Evolutionary conservation across 2,329 filamentous ascomycete genomes (phyloP), one percentile per base, ranked within the genome.

Genomic region (Colletotrichum lindemuthianum): DNA sequence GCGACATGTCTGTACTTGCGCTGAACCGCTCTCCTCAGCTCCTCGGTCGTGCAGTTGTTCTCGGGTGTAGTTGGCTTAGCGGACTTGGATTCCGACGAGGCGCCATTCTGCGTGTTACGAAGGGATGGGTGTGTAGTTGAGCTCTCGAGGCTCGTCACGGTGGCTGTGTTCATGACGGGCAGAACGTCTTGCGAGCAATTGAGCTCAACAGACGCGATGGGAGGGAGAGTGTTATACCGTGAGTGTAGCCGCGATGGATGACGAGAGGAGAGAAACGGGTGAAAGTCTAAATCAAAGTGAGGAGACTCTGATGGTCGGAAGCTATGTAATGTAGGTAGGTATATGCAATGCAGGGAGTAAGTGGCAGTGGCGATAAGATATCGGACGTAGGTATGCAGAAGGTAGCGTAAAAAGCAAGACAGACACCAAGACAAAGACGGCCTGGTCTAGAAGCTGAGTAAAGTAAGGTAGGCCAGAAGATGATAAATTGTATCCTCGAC

Each of bases 1-100:
- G 92, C 92, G 68, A 97, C 89, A 86, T 99, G 96, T 69, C 93
- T 91, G 81, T 98, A 98, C 76, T 94, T 96, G 72, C 80, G 86
- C 63, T 82, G 81, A 61, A 78, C 74, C 10, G 76, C 75, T 47
- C 71, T 71, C 68, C 76, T 78, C 58, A 77, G 68, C 56, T 76
- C 72, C 51, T 70, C 71, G 45, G 70, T 73, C 8, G 68, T 41
- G 34, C 50, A 54, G 15, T 57, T 41, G 8, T 53, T 59, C 11
- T 59, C 59, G 63, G 63, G 15, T 60, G 32, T 48, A 10, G 63
- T 43, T 33, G 43, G n/a, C 37, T 49, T 60, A 39, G 45, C 56
- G 68, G 70, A 66, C 52, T 61, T 44, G 40, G 63, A 45, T 44
- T 65, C 67, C 56, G 60, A 24, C 24, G 24, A 34, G 52, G 44